phyloP scores from a whole-genome alignment of 2,329 filamentous ascomycete genomes.

The Penicillium sp. region DNA sequence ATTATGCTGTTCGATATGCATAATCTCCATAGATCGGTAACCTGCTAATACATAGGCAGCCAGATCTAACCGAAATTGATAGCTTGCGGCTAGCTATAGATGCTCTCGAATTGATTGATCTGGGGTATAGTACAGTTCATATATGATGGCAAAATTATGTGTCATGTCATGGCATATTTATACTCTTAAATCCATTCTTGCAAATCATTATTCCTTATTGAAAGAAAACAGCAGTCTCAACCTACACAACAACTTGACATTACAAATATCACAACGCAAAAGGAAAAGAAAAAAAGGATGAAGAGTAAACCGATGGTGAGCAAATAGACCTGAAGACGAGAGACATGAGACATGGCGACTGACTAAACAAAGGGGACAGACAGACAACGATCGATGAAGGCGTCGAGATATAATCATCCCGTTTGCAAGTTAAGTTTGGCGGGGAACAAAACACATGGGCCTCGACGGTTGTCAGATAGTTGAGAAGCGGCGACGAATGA shows the following conservation, averaged over 20 bases:
- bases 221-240: conserved; percentile 12
- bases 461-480: not conserved
- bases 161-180: not conserved
- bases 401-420: not conserved
- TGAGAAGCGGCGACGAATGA: not conserved
- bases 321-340: conserved; percentile 12
- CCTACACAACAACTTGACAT: conserved; percentile 13
- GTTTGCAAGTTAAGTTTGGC: not conserved
- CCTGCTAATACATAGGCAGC: too few relatives aligned
- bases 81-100: too few relatives aligned
- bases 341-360: conserved; percentile 14
- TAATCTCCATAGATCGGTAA: too few relatives aligned
- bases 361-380: conserved; percentile 2
- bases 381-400: conserved; percentile 2
- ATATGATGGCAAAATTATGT: too few relatives aligned
- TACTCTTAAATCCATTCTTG: conserved; percentile 22
- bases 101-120: too few relatives aligned
- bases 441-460: not conserved
- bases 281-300: not conserved
- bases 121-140: too few relatives aligned
- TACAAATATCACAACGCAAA: conserved; percentile 9
- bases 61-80: too few relatives aligned
- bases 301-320: conserved; percentile 1
- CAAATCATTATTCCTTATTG: conserved; percentile 33
- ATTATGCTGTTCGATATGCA: too few relatives aligned